These are phyloP conservation scores for Hymenoscyphus repandus DNA, from an alignment of 2,329 filamentous ascomycete genomes.

Conservation along the genomic window DNA sequence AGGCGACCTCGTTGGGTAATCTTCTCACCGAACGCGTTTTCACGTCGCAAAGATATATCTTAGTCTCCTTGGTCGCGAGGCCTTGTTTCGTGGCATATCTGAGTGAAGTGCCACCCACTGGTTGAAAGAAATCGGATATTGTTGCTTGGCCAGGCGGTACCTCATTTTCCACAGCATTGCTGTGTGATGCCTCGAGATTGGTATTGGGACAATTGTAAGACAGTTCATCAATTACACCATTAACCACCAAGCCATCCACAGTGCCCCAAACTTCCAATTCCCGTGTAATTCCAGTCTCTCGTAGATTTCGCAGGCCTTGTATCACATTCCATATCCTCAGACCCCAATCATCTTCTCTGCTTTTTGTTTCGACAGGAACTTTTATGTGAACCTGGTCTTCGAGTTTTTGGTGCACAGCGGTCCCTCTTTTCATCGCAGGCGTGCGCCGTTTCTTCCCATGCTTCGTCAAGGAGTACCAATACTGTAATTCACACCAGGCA, in stretches of 20 bases:
- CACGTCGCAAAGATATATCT: slow-evolving; percentile 77
- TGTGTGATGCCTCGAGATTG: slow-evolving; percentile 48
- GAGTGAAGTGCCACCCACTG: slow-evolving; percentile 13
- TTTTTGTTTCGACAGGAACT: slow-evolving; percentile 65
- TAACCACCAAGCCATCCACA: slow-evolving; percentile 76
- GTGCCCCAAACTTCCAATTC: slow-evolving; percentile 83
- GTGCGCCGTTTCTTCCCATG: slow-evolving; percentile 73
- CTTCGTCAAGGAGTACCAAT: slow-evolving; percentile 77
- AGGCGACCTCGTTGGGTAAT: slow-evolving; percentile 55
- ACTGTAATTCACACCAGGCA: slow-evolving; percentile 94
- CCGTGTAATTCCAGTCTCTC: slow-evolving; percentile 65
- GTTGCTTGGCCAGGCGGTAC: slow-evolving; percentile 28
- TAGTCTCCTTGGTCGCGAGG: slow-evolving; percentile 8
- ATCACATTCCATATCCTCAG: slow-evolving; percentile 87
- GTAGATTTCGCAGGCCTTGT: slow-evolving; percentile 71
- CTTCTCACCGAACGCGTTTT: slow-evolving; percentile 71
- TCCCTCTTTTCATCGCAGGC: slow-evolving; percentile 77
- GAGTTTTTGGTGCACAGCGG: slow-evolving; percentile 71
- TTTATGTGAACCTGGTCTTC: slow-evolving; percentile 81
- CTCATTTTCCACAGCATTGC: slow-evolving; percentile 30
- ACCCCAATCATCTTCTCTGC: slow-evolving; percentile 77
- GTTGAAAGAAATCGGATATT: slow-evolving; percentile 27
- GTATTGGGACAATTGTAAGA: slow-evolving; percentile 72
- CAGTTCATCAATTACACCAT: slow-evolving; percentile 84
- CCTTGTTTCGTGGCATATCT: slow-evolving; percentile 11